Evolutionary conservation across 371 early-diverging fungal species (phyloP), one percentile per base, ranked within the genome.

Genomic region (Mucor indicus): DNA sequence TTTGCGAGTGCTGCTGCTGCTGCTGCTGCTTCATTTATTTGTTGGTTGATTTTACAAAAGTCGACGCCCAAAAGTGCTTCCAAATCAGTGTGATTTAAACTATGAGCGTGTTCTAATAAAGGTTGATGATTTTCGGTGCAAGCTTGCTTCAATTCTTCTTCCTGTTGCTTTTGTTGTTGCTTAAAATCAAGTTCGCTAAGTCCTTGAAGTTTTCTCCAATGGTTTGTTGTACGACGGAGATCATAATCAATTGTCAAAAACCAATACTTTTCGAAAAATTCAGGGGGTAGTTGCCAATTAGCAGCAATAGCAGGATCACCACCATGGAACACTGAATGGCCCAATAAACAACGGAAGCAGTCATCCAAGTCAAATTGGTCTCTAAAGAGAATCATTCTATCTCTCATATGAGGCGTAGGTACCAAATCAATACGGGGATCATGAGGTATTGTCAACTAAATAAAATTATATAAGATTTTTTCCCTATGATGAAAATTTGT

Each of bases 371-470:
- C 77, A 57, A 72, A 82, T 24, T 75, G 59, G 29, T 72, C 66
- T 52, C 77, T 72, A 50, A 77, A 80, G 5, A 82, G 32, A 40
- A 82, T 82, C 83, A 82, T 82, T 55, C 79, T 69, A 21, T 80
- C 83, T 19, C 83, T 69, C 60, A 82, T 74, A 38, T 77, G 75
- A n/a, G 75, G 67, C 12, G 79, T 75, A 4, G 83, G 80, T 35
- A 82, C 69, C 30, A 79, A 52, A 40, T 82, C 82, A 35, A 82
- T 82, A 16, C 82, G 73, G 9, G 82, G 65, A 36, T 82, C 82
- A 44, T 82, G 82, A 15, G 83, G 80, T 35, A 80, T 60, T 7
- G 74, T 69, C 19, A 72, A 54, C 72, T 75, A 44, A 13, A 17
- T 48, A 19, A 32, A 44, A 31, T 37, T 30, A 23, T 5, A 22